Conservation (phyloP, 1,284 basidiomycete species). For the Cryptococcus floricola region DNA sequence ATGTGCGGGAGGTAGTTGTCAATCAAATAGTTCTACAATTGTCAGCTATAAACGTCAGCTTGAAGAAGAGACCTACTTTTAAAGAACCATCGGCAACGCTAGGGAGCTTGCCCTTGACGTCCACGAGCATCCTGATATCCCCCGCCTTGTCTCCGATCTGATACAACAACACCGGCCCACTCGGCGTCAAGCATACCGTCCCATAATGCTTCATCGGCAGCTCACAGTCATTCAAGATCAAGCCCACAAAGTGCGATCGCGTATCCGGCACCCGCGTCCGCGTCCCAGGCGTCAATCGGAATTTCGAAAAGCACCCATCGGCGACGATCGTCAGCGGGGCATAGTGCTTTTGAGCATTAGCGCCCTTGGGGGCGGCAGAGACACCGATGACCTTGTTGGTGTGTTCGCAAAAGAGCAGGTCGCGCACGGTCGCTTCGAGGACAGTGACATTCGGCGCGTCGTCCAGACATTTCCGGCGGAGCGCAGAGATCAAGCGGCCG, state of each 20-base stretch:
- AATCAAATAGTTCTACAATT: conserved; percentile 63
- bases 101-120: conserved; percentile 82
- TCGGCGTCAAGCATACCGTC: conserved; percentile 71
- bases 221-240: conserved; percentile 67
- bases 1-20: conserved; percentile 72
- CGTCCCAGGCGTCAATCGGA: conserved; percentile 52
- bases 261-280: conserved; percentile 54
- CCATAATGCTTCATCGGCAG: conserved; percentile 81
- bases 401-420: conserved; percentile 62
- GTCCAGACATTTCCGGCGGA: conserved; percentile 64
- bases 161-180: conserved; percentile 83
- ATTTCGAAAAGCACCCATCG: conserved; percentile 92
- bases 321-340: conserved; percentile 83
- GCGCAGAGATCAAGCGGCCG: conserved; percentile 79
- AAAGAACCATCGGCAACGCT: conserved; percentile 58
- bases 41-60: neutral
- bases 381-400: conserved; percentile 63
- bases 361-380: conserved; percentile 52
- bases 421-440: conserved; percentile 76
- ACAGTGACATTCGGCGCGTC: conserved; percentile 53
- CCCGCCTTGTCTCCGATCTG: conserved; percentile 63
- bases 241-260: conserved; percentile 76
- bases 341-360: conserved; percentile 43
- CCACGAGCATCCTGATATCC: conserved; percentile 88
- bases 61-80: conserved; percentile 55